These are phyloP conservation scores for Peziza echinospora DNA, from an alignment of 495 filamentous ascomycete species.

Conservation along the genomic window DNA sequence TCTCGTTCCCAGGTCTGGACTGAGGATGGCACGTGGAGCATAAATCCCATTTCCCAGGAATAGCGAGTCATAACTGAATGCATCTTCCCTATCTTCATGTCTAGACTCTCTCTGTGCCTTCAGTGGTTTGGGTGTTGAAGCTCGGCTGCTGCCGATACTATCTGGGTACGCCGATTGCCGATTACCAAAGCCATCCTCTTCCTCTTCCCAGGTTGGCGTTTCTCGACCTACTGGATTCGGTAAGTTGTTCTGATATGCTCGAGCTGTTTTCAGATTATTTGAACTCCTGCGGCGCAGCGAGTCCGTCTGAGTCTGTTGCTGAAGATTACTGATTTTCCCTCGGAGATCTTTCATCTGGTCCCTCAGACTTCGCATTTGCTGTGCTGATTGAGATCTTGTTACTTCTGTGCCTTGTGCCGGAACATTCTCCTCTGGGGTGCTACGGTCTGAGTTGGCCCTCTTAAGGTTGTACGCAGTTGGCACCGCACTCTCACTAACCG, in stretches of 20 bases:
- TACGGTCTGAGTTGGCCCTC: background rate
- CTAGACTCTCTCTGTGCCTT: constrained; percentile 1
- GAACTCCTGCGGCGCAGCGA: background rate
- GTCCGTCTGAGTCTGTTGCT: constrained; percentile 50
- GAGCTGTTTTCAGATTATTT: background rate
- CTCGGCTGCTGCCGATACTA: background rate
- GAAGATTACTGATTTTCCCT: constrained; percentile 68
- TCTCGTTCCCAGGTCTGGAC: background rate
- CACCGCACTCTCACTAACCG: constrained; percentile 19
- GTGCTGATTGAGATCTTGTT: constrained; percentile 17
- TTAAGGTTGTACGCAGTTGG: background rate
- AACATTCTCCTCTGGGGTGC: constrained; percentile 3
- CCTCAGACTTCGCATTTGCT: constrained; percentile 60
- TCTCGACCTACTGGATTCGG: background rate
- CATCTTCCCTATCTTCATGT: constrained; percentile 89
- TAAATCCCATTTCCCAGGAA: constrained; percentile 35
- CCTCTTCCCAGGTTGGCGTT: background rate
- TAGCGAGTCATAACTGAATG: constrained; percentile 93
- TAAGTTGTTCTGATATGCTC: background rate
- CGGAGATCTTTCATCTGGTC: constrained; percentile 88
- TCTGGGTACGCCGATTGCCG: background rate
- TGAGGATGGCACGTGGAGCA: constrained; percentile 1
- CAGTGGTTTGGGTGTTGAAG: background rate
- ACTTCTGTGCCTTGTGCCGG: constrained; percentile 4
- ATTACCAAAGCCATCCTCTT: background rate